Evolutionary conservation across 441 rosid species (phyloP), one percentile per base, ranked within the genome.

Genomic region (Francoa sonchifolia): DNA sequence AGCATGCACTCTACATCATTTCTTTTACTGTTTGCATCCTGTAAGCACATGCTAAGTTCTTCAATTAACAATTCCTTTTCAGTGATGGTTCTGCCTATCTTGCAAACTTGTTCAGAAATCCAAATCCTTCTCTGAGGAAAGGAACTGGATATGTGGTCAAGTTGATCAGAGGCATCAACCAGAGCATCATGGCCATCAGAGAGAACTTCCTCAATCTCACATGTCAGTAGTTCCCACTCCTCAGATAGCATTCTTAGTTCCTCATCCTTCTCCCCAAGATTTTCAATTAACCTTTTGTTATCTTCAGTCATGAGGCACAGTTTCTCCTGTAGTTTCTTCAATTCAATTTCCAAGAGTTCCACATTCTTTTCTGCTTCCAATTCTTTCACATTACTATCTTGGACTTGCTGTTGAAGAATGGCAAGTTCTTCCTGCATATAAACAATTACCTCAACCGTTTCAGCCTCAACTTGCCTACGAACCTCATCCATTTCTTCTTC

Each of bases 391-490:
- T 82, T 78, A 65, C 61, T 77, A 47, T 69, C 80, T 19, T 64
- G 73, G 43, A 82, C 77, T 66, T 79, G 79, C 66, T 74, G 63
- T 63, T 88, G 90, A 67, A 93, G 97, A 67, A 59, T 42, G 59
- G 76, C 67, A 35, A 93, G 94, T 67, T 93, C 96, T 66, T 79
- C 85, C 76, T 87, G 92, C 86, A 87, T 61, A 52, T 86, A 81
- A 54, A 92, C 77, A 59, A 92, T 87, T 55, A 77, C 95, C 76
- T 87, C 94, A 2, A 75, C 97, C 50, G 95, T 77, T 61, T 82
- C 97, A 64, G 78, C 94, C 71, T 92, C 99, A 57, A 65, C 99
- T 72, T 93, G 96, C 52, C 58, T 72, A 47, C 79, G 50, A 54
- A 79, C 68, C 66, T 73, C 71, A 44, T 82, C 88, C 83, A 61